phyloP scores from a whole-genome alignment of 2,329 filamentous ascomycete species.

The Epichloe gansuensis region DNA sequence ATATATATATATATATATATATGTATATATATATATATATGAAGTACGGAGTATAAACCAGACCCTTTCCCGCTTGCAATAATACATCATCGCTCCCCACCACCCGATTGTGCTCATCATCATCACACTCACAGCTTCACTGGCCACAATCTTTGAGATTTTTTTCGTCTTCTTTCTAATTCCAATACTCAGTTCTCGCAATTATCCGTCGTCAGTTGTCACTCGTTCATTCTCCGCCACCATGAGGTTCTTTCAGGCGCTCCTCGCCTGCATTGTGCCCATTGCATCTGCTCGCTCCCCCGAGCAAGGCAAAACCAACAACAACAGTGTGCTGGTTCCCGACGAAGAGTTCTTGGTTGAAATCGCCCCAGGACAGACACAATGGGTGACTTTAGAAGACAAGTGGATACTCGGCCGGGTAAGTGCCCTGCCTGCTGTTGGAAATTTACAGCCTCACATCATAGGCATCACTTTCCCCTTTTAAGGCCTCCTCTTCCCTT shows the following conservation, averaged over 20 bases:
- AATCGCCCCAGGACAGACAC: conserved; percentile 66
- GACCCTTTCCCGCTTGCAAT: neutral
- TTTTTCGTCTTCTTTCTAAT: neutral
- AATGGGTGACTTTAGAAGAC: conserved; percentile 85
- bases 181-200: neutral
- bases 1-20: neutral
- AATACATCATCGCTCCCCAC: too few relatives aligned
- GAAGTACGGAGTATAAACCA: neutral
- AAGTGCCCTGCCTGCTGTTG: conserved; percentile 19
- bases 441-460: too few relatives aligned
- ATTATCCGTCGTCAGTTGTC: neutral
- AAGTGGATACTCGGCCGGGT: conserved; percentile 86
- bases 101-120: too few relatives aligned
- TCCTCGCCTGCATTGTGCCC: conserved; percentile 42
- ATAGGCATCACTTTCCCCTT: too few relatives aligned
- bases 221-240: neutral
- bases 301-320: conserved; percentile 36
- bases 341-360: conserved; percentile 57
- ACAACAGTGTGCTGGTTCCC: conserved; percentile 36
- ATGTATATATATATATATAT: neutral
- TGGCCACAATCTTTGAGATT: too few relatives aligned
- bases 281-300: conserved; percentile 41
- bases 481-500: neutral
- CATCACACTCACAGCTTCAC: too few relatives aligned
- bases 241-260: conserved; percentile 41